These are phyloP conservation scores for Cubamyces lactineus DNA, from an alignment of 768 basidiomycete genomes.

Conservation along the genomic window DNA sequence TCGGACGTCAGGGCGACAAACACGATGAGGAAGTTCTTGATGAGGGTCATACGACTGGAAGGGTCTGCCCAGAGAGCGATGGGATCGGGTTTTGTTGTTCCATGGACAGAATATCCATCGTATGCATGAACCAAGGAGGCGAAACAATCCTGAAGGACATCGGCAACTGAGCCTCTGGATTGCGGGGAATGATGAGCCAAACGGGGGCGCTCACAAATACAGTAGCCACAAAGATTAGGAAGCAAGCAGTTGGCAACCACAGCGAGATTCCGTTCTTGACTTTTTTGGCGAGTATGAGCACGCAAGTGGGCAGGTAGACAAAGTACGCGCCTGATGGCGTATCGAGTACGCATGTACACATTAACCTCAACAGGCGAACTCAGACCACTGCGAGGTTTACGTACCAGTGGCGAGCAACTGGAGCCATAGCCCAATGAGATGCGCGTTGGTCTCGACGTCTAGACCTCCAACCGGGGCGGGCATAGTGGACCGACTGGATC, in stretches of 20 bases:
- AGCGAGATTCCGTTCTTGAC: neutral
- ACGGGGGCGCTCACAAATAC: neutral
- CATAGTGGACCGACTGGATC: no score
- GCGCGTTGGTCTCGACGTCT: neutral
- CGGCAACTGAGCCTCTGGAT: neutral
- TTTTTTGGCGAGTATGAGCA: neutral
- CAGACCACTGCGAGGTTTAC: neutral
- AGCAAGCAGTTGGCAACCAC: conserved; percentile 1
- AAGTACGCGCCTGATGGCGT: conserved; percentile 1
- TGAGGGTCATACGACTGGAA: neutral
- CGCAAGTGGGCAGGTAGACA: conserved; percentile 7
- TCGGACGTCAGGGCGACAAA: conserved; percentile 6
- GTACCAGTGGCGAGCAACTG: neutral
- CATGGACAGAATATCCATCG: neutral
- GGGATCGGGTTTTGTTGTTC: neutral
- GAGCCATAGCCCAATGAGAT: conserved; percentile 4
- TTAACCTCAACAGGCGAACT: no score
- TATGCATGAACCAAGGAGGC: neutral
- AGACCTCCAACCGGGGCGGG: no score
- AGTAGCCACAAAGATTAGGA: neutral
- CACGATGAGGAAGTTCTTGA: conserved; percentile 4
- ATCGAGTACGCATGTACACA: no score
- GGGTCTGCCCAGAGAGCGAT: conserved; percentile 1
- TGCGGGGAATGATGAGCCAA: neutral
- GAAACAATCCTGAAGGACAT: neutral